Base-by-base conservation (phyloP, 441 rosid genomes). In the Omphalea diandra region DNA sequence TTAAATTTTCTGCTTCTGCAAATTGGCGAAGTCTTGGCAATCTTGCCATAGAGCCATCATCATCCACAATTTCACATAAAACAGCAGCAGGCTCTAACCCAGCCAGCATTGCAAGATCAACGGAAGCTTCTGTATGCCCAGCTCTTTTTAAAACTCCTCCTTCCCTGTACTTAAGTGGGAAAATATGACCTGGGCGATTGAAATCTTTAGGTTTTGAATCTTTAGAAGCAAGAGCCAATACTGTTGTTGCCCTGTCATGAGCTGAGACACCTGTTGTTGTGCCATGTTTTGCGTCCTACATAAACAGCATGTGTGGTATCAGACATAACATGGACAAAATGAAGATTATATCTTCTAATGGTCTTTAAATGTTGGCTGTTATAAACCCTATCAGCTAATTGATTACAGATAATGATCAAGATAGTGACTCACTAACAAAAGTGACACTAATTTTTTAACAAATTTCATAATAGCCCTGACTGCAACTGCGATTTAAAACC, bases 181-280 rank as follows among this genome's bases (percentile, higher is more conserved):
- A 94, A 59, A 94, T 90, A 59, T 94, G 99, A 40, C 99, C 97
- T 0, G 98, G 98, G 9, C 99, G 87, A 71, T 89, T 91, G 85
- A 94, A 92, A 75, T 94, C 99, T 22, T 83, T 89, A 1, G 99
- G 97, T 83, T 84, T 90, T 62, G 99, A 89, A 60, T 89, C 88
- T 64, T 73, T 78, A 1, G 98, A 92, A 18, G 99, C 94, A 69
- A 94, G 98, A 26, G 88, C 78, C 53, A 86, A 71, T 26, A 92
- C 82, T 7, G 99, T 94, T 11, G 88, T 83, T 79, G 97, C 97
- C 72, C 98, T 83, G 52, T 94, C 98, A 54, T 40, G 83, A 36
- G 97, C 97, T 63, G 99, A 94, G 11, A 94, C 99, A 63, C 99
- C 99, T 0, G 98, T 94, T 9, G 97, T 88, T 43, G 98, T 94